Percentiles rank a stretch among this genome's conserved stretches.
Evolutionary conservation across 83 land plant species (phyloP).

Genomic region (Isoetes engelmannii): DNA sequence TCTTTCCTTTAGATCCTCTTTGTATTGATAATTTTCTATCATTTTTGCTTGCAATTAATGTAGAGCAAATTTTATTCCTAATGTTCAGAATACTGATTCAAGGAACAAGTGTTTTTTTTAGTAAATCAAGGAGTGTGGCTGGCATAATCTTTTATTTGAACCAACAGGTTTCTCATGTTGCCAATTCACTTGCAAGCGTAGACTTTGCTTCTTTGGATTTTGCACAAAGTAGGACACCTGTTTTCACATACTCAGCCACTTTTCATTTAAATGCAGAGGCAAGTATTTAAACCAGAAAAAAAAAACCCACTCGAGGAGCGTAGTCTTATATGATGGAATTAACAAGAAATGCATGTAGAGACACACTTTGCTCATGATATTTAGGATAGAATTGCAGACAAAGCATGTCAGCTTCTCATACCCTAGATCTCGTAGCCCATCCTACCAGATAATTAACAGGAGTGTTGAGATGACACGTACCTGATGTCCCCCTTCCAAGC

Average conservation of each 20-base stretch:
- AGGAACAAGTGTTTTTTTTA: too few relatives aligned
- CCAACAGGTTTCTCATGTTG: too few relatives aligned
- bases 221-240: constrained; percentile 41
- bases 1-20: too few relatives aligned
- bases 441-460: neutral
- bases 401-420: too few relatives aligned
- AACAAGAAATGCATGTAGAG: neutral
- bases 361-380: neutral
- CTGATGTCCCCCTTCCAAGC: constrained; percentile 95
- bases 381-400: neutral
- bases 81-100: too few relatives aligned
- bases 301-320: neutral
- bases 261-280: too few relatives aligned
- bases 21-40: too few relatives aligned
- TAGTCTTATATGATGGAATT: too few relatives aligned
- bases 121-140: too few relatives aligned
- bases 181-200: constrained; percentile 27
- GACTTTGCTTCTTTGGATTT: constrained; percentile 30
- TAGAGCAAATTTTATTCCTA: too few relatives aligned
- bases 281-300: neutral
- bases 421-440: neutral
- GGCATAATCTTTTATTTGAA: constrained; percentile 14
- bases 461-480: constrained; percentile 16
- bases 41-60: too few relatives aligned
- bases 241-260: neutral